Evolutionary conservation across 116 monocot genomes (phyloP).

Genomic region (Trichopus zeylanicus): DNA sequence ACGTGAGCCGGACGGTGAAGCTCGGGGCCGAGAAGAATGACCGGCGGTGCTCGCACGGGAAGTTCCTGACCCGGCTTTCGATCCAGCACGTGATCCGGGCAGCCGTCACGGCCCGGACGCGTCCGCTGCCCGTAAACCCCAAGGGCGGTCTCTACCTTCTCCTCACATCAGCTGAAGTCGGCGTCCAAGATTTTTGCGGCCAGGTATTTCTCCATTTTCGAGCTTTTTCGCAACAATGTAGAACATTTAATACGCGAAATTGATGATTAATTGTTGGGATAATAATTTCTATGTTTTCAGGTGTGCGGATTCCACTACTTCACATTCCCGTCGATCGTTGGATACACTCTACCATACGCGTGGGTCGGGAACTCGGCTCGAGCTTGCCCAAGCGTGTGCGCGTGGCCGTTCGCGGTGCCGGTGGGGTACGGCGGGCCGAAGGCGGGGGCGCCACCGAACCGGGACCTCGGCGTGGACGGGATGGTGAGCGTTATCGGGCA

Average conservation of each 20-base stretch:
- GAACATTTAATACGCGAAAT: too few relatives aligned
- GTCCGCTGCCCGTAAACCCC: slow-evolving; percentile 74
- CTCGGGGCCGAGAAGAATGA: slow-evolving; percentile 79
- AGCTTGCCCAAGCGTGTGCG: slow-evolving; percentile 64
- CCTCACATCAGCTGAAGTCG: slow-evolving; percentile 69
- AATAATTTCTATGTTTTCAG: not conserved
- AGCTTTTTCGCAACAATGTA: too few relatives aligned
- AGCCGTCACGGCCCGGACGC: slow-evolving; percentile 44
- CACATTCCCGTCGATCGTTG: slow-evolving; percentile 94
- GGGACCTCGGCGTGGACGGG: slow-evolving; percentile 78
- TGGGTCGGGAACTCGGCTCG: slow-evolving; percentile 87
- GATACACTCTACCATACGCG: slow-evolving; percentile 91
- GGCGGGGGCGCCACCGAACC: slow-evolving; percentile 50
- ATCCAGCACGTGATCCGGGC: slow-evolving; percentile 65
- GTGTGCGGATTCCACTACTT: slow-evolving; percentile 96
- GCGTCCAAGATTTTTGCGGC: slow-evolving; percentile 76
- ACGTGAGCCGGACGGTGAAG: slow-evolving; percentile 44
- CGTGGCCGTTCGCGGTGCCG: slow-evolving; percentile 78
- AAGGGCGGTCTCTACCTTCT: slow-evolving; percentile 78
- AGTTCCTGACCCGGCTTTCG: slow-evolving; percentile 48
- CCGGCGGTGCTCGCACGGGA: slow-evolving; percentile 56
- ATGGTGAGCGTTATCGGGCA: slow-evolving; percentile 95
- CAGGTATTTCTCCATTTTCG: slow-evolving; percentile 5
- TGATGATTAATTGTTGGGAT: too few relatives aligned
- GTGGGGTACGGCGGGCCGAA: slow-evolving; percentile 11